A percentile compares a stretch with the other conserved stretches of the same genome.
Conservation (phyloP, 2,329 filamentous ascomycete genomes). For the Passalora sequoiae region DNA sequence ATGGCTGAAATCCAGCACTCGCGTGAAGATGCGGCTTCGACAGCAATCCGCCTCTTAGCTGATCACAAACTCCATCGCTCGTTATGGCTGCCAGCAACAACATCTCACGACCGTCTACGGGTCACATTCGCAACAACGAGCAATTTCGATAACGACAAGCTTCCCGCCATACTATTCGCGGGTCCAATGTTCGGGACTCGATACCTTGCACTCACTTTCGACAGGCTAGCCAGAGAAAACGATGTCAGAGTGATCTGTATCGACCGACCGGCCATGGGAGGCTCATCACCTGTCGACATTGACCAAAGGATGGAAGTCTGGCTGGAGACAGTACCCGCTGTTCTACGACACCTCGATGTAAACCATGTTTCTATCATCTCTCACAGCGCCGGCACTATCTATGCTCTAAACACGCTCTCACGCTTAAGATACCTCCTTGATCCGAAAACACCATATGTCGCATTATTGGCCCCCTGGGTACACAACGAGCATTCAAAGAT, state of each 20-base stretch:
- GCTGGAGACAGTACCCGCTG: constrained; percentile 39
- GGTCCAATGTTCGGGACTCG: constrained; percentile 38
- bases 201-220: constrained; percentile 27
- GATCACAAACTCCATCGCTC: constrained; percentile 24
- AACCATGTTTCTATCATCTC: constrained; percentile 37
- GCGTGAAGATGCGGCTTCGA: background rate
- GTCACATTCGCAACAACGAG: constrained; percentile 32
- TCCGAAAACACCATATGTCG: constrained; percentile 28
- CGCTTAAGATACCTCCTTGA: constrained; percentile 34
- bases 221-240: constrained; percentile 30
- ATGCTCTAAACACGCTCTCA: constrained; percentile 40
- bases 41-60: constrained; percentile 15
- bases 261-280: constrained; percentile 44
- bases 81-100: constrained; percentile 26
- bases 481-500: constrained; percentile 36
- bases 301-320: constrained; percentile 36
- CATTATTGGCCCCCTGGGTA: constrained; percentile 41
- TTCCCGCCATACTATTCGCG: constrained; percentile 36
- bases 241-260: constrained; percentile 37
- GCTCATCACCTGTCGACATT: constrained; percentile 38
- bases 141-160: constrained; percentile 25
- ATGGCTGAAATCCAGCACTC: too few relatives aligned
- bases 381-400: constrained; percentile 43
- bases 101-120: constrained; percentile 21
- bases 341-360: constrained; percentile 37